These are phyloP conservation scores for Cladorrhinum samala DNA, from an alignment of 495 filamentous ascomycete species.

Conservation along the genomic window DNA sequence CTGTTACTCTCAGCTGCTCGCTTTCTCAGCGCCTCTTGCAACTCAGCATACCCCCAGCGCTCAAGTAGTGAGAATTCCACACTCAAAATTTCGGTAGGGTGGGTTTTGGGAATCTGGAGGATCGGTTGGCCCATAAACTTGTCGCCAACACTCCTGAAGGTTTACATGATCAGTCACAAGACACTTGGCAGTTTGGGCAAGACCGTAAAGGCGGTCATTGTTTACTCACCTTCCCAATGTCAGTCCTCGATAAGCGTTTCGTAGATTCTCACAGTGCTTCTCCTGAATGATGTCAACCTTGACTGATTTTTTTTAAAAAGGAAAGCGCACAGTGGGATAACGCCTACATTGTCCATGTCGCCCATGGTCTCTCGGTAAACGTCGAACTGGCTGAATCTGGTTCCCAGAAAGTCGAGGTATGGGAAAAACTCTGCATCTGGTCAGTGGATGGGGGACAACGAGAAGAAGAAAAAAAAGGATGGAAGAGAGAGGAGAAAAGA, in stretches of 20 bases:
- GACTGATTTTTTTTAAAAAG: too few species aligned
- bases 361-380: slow-evolving; percentile 28
- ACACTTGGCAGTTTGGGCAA: too few species aligned
- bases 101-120: slow-evolving; percentile 45
- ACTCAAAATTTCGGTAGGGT: slow-evolving; percentile 11
- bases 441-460: too few species aligned
- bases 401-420: slow-evolving; percentile 53
- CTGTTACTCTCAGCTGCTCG: not conserved
- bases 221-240: too few species aligned
- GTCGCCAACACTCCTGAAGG: slow-evolving; percentile 46
- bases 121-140: slow-evolving; percentile 50
- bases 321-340: too few species aligned
- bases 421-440: slow-evolving; percentile 49
- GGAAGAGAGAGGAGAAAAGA: too few species aligned
- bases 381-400: slow-evolving; percentile 39
- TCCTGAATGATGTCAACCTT: too few species aligned
- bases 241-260: too few species aligned
- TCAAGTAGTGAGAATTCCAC: slow-evolving; percentile 5
- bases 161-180: too few species aligned
- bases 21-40: not conserved
- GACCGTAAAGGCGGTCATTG: too few species aligned
- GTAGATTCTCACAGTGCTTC: too few species aligned
- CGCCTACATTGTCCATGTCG: slow-evolving; percentile 26
- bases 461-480: too few species aligned
- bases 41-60: not conserved